Evolutionary conservation across 2,329 filamentous ascomycete species (phyloP).

Genomic region (Zymoseptoria crescenta): DNA sequence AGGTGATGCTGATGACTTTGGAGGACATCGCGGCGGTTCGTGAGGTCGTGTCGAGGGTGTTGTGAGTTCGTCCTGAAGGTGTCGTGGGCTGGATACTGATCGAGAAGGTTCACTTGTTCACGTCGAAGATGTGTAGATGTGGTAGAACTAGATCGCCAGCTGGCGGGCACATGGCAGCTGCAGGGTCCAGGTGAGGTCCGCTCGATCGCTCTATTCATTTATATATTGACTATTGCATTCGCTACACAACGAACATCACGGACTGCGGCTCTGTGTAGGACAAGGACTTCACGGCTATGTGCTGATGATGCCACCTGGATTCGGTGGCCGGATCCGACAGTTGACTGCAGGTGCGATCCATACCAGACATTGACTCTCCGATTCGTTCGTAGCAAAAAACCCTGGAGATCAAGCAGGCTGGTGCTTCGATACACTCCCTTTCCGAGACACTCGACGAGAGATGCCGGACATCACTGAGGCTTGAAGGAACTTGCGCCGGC

Average conservation of each 20-base stretch:
- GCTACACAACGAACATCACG: too few species aligned
- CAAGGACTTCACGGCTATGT: background rate
- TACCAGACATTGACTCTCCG: too few species aligned
- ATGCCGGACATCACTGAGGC: too few species aligned
- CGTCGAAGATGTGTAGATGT: background rate
- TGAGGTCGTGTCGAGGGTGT: background rate
- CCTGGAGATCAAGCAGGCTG: too few species aligned
- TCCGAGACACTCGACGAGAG: too few species aligned
- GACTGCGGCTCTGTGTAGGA: background rate
- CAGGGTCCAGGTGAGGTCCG: background rate
- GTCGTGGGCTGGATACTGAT: background rate
- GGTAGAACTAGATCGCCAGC: background rate
- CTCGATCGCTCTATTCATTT: background rate
- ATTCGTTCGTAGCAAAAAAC: too few species aligned
- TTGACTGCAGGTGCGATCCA: too few species aligned
- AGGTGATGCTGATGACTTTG: conserved; percentile 26
- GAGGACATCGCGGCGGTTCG: conserved; percentile 15
- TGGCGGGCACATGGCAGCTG: background rate
- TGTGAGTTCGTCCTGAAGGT: background rate
- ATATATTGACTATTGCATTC: too few species aligned
- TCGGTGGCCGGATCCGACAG: too few species aligned
- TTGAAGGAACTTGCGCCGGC: too few species aligned
- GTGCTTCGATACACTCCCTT: too few species aligned
- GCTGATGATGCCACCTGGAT: background rate
- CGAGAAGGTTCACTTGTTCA: background rate